These are phyloP conservation scores for Pseudogymnoascus pannorum DNA, from an alignment of 2,329 filamentous ascomycete species.

Conservation along the genomic window DNA sequence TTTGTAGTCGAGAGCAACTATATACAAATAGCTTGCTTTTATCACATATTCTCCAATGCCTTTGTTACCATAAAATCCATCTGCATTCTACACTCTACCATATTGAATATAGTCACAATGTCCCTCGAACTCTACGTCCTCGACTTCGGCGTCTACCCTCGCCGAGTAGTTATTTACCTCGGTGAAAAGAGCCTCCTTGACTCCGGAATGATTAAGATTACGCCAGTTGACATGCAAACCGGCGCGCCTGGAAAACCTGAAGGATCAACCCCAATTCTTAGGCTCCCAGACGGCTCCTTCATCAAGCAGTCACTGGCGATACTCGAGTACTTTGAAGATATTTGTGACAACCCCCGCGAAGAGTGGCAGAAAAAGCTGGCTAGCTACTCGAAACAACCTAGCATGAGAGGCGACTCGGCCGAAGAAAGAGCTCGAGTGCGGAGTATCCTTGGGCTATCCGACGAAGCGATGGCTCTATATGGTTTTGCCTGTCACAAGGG, in stretches of 20 bases:
- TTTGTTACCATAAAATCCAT: neutral
- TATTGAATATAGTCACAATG: neutral
- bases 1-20: neutral
- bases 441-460: slow-evolving; percentile 6
- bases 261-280: slow-evolving; percentile 18
- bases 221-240: neutral
- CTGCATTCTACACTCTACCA: neutral
- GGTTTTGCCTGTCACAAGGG: slow-evolving; percentile 12
- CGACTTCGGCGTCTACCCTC: slow-evolving; percentile 11
- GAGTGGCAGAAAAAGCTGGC: slow-evolving; percentile 1
- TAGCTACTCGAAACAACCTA: neutral
- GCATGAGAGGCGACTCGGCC: slow-evolving; percentile 9
- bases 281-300: slow-evolving; percentile 17
- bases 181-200: slow-evolving; percentile 9
- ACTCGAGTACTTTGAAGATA: slow-evolving; percentile 22
- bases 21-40: neutral
- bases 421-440: slow-evolving; percentile 9
- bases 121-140: slow-evolving; percentile 14
- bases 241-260: slow-evolving; percentile 20
- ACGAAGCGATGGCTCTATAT: slow-evolving; percentile 9
- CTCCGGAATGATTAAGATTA: slow-evolving; percentile 5
- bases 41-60: neutral
- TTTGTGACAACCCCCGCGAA: slow-evolving; percentile 15
- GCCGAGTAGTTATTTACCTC: slow-evolving; percentile 12
- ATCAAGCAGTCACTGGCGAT: slow-evolving; percentile 23